Evolutionary conservation across 306 rosid genomes (phyloP).

Genomic region (apple (Malus domestica)): DNA sequence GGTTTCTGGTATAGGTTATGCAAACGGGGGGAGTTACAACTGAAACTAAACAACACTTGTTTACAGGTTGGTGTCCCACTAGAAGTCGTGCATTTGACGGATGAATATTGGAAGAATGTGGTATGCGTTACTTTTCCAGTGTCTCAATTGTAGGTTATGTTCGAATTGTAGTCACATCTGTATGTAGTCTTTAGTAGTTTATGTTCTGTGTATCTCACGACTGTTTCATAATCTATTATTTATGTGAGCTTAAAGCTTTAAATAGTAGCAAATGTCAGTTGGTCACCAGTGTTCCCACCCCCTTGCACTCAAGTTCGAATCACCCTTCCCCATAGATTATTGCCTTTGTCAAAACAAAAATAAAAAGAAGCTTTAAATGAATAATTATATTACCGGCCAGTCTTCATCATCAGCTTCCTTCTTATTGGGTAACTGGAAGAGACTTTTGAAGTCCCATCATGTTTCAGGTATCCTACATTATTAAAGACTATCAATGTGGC

Average conservation of each 20-base stretch:
- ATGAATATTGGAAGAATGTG: constrained; percentile 92
- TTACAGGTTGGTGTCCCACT: constrained; percentile 70
- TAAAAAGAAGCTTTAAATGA: background rate
- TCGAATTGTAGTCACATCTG: background rate
- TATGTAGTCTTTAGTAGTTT: background rate
- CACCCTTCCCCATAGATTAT: background rate
- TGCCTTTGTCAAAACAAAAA: background rate
- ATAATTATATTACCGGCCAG: background rate
- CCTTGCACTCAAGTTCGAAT: background rate
- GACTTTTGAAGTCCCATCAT: background rate
- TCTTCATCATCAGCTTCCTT: background rate
- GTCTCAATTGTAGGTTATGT: background rate
- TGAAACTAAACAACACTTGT: constrained; percentile 3
- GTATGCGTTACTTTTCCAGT: constrained; percentile 26
- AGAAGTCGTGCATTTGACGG: constrained; percentile 88
- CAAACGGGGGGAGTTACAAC: background rate
- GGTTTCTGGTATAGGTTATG: background rate
- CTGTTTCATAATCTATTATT: background rate
- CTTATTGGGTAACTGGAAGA: background rate
- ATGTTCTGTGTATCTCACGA: background rate
- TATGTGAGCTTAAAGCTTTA: background rate
- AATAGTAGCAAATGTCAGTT: background rate
- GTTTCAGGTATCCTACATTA: constrained; percentile 72
- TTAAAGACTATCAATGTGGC: constrained; percentile 86
- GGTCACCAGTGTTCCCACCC: background rate